Conservation (phyloP, 192 early-diverging fungal species). For the Spizellomyces sp. region DNA sequence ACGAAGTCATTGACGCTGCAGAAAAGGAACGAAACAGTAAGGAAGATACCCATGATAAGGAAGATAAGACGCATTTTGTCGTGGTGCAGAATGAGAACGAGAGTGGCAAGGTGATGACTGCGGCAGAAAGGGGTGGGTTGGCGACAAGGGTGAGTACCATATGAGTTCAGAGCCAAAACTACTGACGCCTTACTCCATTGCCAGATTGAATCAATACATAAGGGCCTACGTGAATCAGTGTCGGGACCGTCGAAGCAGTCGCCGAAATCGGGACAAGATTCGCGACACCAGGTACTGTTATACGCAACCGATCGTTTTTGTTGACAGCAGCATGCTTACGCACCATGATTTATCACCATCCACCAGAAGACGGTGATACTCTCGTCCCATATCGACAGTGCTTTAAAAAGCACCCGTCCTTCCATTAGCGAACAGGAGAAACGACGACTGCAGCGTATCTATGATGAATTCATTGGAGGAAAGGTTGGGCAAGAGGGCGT, state of each 20-base stretch:
- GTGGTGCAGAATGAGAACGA: constrained; percentile 20
- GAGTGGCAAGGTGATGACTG: constrained; percentile 8
- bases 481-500: constrained; percentile 12
- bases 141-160: neutral
- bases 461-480: constrained; percentile 37
- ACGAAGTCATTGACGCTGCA: constrained; percentile 60
- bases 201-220: neutral
- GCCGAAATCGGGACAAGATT: too few species aligned
- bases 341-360: neutral
- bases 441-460: constrained; percentile 56
- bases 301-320: too few species aligned
- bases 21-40: neutral
- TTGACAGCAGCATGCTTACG: too few species aligned
- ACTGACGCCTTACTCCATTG: neutral
- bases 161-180: neutral
- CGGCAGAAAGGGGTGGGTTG: constrained; percentile 27
- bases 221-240: too few species aligned
- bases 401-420: constrained; percentile 59
- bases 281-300: too few species aligned
- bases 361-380: constrained; percentile 33
- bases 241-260: too few species aligned
- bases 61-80: constrained; percentile 15
- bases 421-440: constrained; percentile 65
- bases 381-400: constrained; percentile 58
- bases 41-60: constrained; percentile 4